phyloP scores from a whole-genome alignment of 495 filamentous ascomycete species.

The Zalerion maritima region DNA sequence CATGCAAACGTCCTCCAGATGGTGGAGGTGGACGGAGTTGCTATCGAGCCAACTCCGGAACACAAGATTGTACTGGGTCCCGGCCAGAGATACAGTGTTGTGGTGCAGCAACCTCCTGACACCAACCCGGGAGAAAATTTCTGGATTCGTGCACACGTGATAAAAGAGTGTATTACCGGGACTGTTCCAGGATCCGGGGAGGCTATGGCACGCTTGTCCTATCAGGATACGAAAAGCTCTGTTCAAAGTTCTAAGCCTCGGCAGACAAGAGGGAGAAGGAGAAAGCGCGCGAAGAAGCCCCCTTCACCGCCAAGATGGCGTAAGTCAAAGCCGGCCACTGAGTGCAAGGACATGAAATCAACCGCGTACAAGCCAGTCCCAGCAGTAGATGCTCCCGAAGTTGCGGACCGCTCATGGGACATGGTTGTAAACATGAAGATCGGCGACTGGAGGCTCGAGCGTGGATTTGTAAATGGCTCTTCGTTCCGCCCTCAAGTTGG shows the following conservation, averaged over 20 bases:
- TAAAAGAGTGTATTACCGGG: conserved; percentile 38
- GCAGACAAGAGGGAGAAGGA: conserved; percentile 8
- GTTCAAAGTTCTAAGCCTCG: no score
- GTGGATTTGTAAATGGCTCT: conserved; percentile 40
- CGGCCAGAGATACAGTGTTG: conserved; percentile 53
- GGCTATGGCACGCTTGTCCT: no score
- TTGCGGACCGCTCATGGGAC: conserved; percentile 30
- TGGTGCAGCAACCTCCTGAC: conserved; percentile 42
- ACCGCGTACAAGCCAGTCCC: conserved; percentile 24
- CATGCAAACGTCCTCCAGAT: conserved; percentile 32
- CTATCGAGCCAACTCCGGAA: conserved; percentile 36
- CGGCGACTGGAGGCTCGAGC: conserved; percentile 35
- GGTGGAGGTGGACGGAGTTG: conserved; percentile 63
- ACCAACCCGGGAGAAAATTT: conserved; percentile 36
- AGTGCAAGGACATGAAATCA: conserved; percentile 31
- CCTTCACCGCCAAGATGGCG: conserved; percentile 20
- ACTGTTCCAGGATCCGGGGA: no score
- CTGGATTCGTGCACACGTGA: conserved; percentile 45
- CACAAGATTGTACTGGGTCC: conserved; percentile 39
- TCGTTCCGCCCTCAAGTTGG: conserved; percentile 33
- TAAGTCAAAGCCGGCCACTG: conserved; percentile 17
- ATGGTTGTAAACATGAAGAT: conserved; percentile 40
- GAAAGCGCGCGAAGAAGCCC: conserved; percentile 3
- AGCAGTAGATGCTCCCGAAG: conserved; percentile 20
- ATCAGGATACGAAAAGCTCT: no score